Evolutionary conservation across 495 filamentous ascomycete species (phyloP), one percentile per base, ranked within the genome.

Genomic region (Tuber umbilicatum): DNA sequence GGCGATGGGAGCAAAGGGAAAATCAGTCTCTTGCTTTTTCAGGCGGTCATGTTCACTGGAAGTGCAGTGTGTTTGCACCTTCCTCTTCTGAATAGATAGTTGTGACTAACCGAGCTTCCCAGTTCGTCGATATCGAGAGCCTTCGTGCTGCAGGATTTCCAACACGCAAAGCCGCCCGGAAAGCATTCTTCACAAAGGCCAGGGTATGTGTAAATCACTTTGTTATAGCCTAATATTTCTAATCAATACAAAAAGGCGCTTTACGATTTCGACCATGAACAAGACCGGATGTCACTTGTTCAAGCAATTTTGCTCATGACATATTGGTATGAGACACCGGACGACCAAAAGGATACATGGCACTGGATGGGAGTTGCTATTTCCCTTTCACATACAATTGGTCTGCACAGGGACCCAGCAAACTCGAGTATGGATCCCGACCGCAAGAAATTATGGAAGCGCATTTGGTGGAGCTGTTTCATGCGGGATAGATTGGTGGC

Each of bases 401-500:
- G 92, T 14, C 85, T 95, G 3, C 91, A 96, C 83, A 90, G 91
- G 67, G 91, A 96, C 79, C 93, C 93, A 45, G 89, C 86, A 6
- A 90, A 91, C 60, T 91, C 90, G 60, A 89, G 86, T 74, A 93
- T 94, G 90, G 87, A 90, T 40, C 79, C 86, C 31, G 86, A 88
- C 72, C 89, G 89, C 82, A 90, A 92, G 79, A 89, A 88, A 75
- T 85, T 97, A 76, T 94, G 92, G 92, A 96, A 94, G 83, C 86
- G 93, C 43, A 93, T 97, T 73, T 97, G 93, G 94, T 97, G 94
- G 94, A 94, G 91, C 69, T 93, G 91, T 73, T 95, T 94, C 79
- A 95, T 94, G 87, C 89, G 93, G 64, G 94, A 97, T 83, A 91
- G 93, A 64, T 84, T 96, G 45, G 91, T 97, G 74, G 94, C 94